phyloP scores from a whole-genome alignment of 495 filamentous ascomycete genomes.

The Penicillium parvum region DNA sequence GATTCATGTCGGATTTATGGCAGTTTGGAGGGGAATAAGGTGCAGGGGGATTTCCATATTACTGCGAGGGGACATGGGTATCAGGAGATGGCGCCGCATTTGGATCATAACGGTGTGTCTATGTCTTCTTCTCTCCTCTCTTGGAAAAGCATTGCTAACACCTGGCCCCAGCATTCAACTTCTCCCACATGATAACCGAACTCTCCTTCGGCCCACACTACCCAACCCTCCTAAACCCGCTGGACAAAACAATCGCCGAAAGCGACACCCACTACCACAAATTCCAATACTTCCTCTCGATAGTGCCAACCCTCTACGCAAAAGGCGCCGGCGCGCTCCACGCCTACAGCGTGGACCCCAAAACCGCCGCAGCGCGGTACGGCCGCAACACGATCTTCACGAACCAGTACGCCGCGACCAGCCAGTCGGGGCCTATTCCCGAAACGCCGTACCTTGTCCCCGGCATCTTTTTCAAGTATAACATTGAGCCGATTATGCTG shows the following conservation, averaged over 20 bases:
- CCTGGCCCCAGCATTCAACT: slow-evolving; percentile 76
- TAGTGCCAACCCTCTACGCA: slow-evolving; percentile 94
- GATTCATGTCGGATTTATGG: slow-evolving; percentile 84
- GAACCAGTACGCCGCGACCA: slow-evolving; percentile 97
- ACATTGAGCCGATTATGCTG: slow-evolving; percentile 93
- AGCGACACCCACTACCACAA: slow-evolving; percentile 82
- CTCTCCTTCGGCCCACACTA: slow-evolving; percentile 96
- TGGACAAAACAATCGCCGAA: slow-evolving; percentile 80
- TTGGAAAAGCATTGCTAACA: neutral
- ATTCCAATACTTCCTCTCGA: slow-evolving; percentile 96
- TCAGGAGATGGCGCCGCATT: slow-evolving; percentile 68
- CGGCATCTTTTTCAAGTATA: slow-evolving; percentile 98
- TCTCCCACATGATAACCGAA: slow-evolving; percentile 94
- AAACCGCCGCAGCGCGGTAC: slow-evolving; percentile 18
- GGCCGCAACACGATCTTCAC: slow-evolving; percentile 66
- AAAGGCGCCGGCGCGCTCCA: slow-evolving; percentile 48
- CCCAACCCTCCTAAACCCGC: slow-evolving; percentile 87
- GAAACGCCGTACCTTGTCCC: slow-evolving; percentile 64
- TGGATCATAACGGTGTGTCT: slow-evolving; percentile 74
- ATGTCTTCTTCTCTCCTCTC: neutral
- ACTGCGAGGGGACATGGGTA: slow-evolving; percentile 96
- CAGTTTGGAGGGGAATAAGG: slow-evolving; percentile 86
- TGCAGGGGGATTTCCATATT: slow-evolving; percentile 98
- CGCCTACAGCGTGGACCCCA: slow-evolving; percentile 29
- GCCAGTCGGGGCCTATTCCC: slow-evolving; percentile 63